Percentiles rank a stretch among this genome's conserved stretches.
phyloP scores from a whole-genome alignment of 441 rosid genomes.

The Gossypium aridum region DNA sequence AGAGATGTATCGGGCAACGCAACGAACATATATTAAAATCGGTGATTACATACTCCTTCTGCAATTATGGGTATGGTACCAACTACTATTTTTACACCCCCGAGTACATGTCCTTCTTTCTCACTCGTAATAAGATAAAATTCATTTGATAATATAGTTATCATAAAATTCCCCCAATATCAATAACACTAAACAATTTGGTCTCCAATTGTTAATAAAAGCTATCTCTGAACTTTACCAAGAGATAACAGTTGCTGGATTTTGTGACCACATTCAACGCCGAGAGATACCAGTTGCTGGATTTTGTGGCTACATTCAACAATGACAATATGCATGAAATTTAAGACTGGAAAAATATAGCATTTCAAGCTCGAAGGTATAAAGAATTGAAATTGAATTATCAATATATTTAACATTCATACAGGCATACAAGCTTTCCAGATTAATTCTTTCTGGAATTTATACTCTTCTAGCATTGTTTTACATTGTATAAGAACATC shows the following conservation, averaged over 20 bases:
- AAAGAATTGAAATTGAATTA: conserved; percentile 1
- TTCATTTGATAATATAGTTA: too few relatives aligned
- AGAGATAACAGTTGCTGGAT: not conserved
- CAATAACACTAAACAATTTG: too few relatives aligned
- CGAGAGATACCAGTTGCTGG: not conserved
- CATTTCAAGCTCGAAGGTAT: not conserved
- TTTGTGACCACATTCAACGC: not conserved
- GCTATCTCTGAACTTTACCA: not conserved
- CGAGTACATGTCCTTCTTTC: too few relatives aligned
- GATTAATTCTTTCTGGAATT: conserved; percentile 12
- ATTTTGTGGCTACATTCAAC: not conserved
- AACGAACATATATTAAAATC: too few relatives aligned
- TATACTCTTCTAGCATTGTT: not conserved
- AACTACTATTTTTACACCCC: too few relatives aligned
- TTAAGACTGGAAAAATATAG: not conserved
- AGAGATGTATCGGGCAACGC: too few relatives aligned
- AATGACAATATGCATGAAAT: not conserved
- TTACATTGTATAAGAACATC: not conserved
- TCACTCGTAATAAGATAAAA: too few relatives aligned
- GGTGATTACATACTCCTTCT: too few relatives aligned
- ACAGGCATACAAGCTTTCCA: conserved; percentile 1
- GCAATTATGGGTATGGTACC: too few relatives aligned
- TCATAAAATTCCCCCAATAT: too few relatives aligned
- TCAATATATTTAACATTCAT: not conserved
- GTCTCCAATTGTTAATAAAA: not conserved